Evolutionary conservation across 495 filamentous ascomycete species (phyloP), one percentile per base, ranked within the genome.

Genomic region (Lasiosphaeria ovina): DNA sequence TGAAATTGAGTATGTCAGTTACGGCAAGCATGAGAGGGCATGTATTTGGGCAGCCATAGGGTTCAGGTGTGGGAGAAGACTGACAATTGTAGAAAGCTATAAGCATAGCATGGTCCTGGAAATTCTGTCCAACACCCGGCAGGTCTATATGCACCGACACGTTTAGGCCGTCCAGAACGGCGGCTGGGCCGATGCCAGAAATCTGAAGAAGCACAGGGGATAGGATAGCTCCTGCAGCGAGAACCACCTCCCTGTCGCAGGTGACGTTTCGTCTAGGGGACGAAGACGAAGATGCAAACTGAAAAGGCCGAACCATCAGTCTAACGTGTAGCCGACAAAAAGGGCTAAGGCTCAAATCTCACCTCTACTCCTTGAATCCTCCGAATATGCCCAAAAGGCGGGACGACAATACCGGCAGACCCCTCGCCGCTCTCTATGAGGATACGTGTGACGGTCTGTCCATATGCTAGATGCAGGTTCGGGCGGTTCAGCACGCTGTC

Each of bases 21-120:
- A 35, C 10, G 6, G 2, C 4, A 2, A 7, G 34, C 7, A 16
- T 24, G 0, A 24, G 24, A 24, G 24, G 24, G 24, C 24, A 24
- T 24, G 24, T 24, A 24, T 24, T 24, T 24, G 24, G 24, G 24
- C 24, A 1, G 24, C 24, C 24, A 24, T 24, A 0, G 24, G 24
- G 24, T 24, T 24, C 24, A 24, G 24, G 24, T 24, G 24, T 9
- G n/a, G 14, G 9, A 35, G 8, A 33, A 8, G 6, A 51, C 74
- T 68, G 51, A 75, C 74, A 75, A 52, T 73, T 63, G 58, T 76
- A 76, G 16, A 71, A 72, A 6, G 84, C 76, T 34, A 69, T 65
- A n/a, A 76, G 76, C 64, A 87, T 85, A 61, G 83, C 79, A 64
- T 83, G 84, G 63, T 89, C 84, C 61, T 88, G 84, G 3, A 89